Conservation (phyloP, 108 stramenopile species). For the Nannochloropsis gaditana region DNA sequence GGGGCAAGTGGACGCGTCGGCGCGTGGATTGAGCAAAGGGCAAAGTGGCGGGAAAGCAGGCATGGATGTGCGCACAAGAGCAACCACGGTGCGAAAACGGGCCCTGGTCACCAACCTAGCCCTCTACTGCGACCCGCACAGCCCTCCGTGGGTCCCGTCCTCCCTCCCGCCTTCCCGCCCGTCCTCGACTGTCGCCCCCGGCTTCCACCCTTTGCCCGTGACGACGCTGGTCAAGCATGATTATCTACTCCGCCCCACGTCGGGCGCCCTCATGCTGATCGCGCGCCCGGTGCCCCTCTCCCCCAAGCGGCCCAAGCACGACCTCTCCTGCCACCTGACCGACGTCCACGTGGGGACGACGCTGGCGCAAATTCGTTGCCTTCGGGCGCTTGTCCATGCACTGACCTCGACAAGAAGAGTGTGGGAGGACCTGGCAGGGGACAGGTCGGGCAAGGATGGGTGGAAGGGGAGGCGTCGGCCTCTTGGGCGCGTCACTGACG, state of each 20-base stretch:
- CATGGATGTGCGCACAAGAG: neutral
- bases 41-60: neutral
- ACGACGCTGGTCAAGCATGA: neutral
- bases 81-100: neutral
- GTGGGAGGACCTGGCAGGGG: neutral
- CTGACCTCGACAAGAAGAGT: neutral
- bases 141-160: neutral
- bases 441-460: neutral
- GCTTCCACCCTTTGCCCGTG: neutral
- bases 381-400: neutral
- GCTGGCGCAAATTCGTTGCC: neutral
- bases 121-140: neutral
- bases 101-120: neutral
- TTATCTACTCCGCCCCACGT: neutral
- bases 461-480: neutral
- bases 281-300: neutral
- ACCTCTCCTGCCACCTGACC: neutral
- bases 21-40: neutral
- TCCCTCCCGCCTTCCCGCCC: neutral
- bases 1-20: neutral
- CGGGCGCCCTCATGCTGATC: neutral
- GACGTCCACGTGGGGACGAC: neutral
- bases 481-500: neutral
- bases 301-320: neutral
- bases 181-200: neutral